Base-by-base conservation (phyloP, 2,329 filamentous ascomycete species). In the Drechmeria coniospora region DNA sequence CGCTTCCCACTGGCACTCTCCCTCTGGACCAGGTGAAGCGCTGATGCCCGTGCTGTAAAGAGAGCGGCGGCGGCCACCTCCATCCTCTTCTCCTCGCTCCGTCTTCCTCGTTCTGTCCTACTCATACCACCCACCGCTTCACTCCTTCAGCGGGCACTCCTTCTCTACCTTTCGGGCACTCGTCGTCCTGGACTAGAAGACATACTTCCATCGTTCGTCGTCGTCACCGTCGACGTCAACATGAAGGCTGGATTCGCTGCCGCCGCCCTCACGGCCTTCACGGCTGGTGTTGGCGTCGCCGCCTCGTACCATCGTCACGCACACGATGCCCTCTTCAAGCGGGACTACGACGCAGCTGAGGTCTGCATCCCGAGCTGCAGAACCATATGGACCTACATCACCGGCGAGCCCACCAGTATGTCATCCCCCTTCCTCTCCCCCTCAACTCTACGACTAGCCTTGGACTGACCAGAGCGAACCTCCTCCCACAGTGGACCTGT, bases 91-190 rank as follows among this genome's bases (percentile, higher is more conserved):
- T 60, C n/a, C n/a, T n/a, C n/a, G n/a, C n/a, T n/a, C n/a, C n/a
- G n/a, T n/a, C n/a, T n/a, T n/a, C n/a, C n/a, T n/a, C 52, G 51
- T 60, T 61, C 53, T 45, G 44, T 50, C 49, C 49, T 18, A 2
- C 13, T 9, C 45, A 41, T 36, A 44, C 43, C 49, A 63, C 56
- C 47, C 42, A 76, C 75, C 75, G 76, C 76, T 81, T 81, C 78
- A 82, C 74, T 82, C 80, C 55, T 83, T 86, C 61, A 84, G 79
- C 79, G 79, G 79, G 70, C 76, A 74, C 63, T 80, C 74, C 58
- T 79, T 78, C 48, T 37, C 30, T 31, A 35, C 19, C 19, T 30
- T 29, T n/a, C n/a, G n/a, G n/a, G n/a, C n/a, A n/a, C n/a, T n/a
- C n/a, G n/a, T n/a, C n/a, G n/a, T n/a, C n/a, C n/a, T n/a, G n/a